These are phyloP conservation scores for Diaporthe humulicola DNA, from an alignment of 2,329 filamentous ascomycete genomes.

Conservation along the genomic window DNA sequence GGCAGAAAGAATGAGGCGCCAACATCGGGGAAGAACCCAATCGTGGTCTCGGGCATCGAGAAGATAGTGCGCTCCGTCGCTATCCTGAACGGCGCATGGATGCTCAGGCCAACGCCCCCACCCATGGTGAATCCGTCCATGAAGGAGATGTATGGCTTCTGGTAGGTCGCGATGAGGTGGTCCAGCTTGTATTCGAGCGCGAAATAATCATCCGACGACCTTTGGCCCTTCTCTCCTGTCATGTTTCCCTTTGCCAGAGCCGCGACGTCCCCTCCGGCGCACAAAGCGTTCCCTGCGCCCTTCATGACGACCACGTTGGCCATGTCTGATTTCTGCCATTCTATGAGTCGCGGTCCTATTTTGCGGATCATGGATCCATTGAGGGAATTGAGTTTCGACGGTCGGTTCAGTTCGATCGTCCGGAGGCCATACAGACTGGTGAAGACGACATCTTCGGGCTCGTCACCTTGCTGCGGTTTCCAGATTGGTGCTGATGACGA, in stretches of 20 bases:
- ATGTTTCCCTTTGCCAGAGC: constrained; percentile 82
- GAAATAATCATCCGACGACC: constrained; percentile 87
- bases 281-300: constrained; percentile 89
- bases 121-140: constrained; percentile 99
- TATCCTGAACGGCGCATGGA: constrained; percentile 96
- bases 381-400: constrained; percentile 90
- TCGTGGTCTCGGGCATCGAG: constrained; percentile 98
- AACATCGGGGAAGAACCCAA: constrained; percentile 98
- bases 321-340: constrained; percentile 96
- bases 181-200: constrained; percentile 95
- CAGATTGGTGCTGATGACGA: constrained; percentile 30
- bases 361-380: constrained; percentile 96
- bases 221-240: constrained; percentile 76
- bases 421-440: constrained; percentile 89
- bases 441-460: constrained; percentile 93
- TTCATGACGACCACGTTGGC: constrained; percentile 95
- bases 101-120: constrained; percentile 91
- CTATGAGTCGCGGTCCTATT: constrained; percentile 87
- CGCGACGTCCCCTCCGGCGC: constrained; percentile 92
- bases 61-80: constrained; percentile 96
- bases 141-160: constrained; percentile 92
- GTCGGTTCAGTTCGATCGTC: constrained; percentile 93
- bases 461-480: constrained; percentile 75
- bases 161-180: constrained; percentile 93
- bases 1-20: constrained; percentile 97